Evolutionary conservation across 768 basidiomycete genomes (phyloP).

Genomic region (Vishniacozyma victoriae): DNA sequence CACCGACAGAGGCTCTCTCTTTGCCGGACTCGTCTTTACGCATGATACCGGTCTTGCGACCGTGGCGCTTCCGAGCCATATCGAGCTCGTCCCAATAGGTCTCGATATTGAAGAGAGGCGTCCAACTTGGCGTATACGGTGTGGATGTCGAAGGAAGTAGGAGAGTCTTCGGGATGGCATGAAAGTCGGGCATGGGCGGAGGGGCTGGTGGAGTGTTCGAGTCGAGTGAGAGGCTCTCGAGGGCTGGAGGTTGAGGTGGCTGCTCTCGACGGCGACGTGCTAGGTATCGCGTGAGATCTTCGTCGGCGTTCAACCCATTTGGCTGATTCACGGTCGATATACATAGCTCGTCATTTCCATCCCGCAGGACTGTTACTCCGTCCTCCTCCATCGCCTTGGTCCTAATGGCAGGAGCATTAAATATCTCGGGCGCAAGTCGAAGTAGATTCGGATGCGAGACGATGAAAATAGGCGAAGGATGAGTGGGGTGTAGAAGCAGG

Average conservation of each 20-base stretch:
- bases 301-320: not conserved
- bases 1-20: constrained; percentile 56
- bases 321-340: constrained; percentile 7
- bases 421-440: constrained; percentile 35
- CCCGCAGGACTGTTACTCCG: constrained; percentile 51
- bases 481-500: constrained; percentile 40
- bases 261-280: constrained; percentile 11
- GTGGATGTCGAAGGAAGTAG: constrained; percentile 22
- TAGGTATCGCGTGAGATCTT: constrained; percentile 10
- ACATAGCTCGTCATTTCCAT: constrained; percentile 58
- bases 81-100: constrained; percentile 58
- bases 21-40: constrained; percentile 14
- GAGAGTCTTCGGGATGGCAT: constrained; percentile 34
- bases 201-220: constrained; percentile 39
- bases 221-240: constrained; percentile 16
- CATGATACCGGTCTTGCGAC: constrained; percentile 19
- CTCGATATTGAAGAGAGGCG: constrained; percentile 67
- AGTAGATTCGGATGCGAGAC: constrained; percentile 52
- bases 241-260: constrained; percentile 8
- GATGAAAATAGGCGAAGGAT: constrained; percentile 61
- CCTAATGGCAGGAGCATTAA: constrained; percentile 45
- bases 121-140: constrained; percentile 49
- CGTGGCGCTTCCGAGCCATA: constrained; percentile 17
- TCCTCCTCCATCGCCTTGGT: constrained; percentile 6
- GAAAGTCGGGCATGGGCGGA: constrained; percentile 52